phyloP scores from a whole-genome alignment of 192 early-diverging fungal species.

The Gryganskiella cystojenkinii region DNA sequence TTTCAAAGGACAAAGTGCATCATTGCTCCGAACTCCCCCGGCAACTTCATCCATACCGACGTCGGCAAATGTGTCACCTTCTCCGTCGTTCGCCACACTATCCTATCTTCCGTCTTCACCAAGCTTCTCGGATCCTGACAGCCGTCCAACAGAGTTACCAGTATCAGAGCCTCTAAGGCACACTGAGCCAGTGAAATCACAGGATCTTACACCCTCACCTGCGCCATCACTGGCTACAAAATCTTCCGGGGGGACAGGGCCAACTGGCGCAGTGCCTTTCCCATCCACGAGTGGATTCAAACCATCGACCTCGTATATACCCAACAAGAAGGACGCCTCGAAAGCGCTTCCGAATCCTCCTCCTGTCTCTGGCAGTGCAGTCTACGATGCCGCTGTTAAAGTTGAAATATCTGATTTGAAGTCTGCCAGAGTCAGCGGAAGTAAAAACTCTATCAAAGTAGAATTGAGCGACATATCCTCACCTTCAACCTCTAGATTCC shows the following conservation, averaged over 20 bases:
- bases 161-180: neutral
- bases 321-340: slow-evolving; percentile 28
- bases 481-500: neutral
- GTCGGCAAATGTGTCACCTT: slow-evolving; percentile 21
- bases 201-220: neutral
- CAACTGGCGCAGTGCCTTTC: neutral
- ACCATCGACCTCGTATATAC: slow-evolving; percentile 28
- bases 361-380: slow-evolving; percentile 1
- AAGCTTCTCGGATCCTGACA: slow-evolving; percentile 19
- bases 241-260: neutral
- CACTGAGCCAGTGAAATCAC: neutral
- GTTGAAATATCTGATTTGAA: slow-evolving; percentile 33
- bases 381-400: slow-evolving; percentile 33
- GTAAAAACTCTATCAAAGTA: slow-evolving; percentile 19
- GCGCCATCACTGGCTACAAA: neutral
- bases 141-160: slow-evolving; percentile 14
- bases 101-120: slow-evolving; percentile 38
- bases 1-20: neutral
- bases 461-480: slow-evolving; percentile 21
- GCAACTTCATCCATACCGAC: neutral
- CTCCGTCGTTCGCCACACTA: slow-evolving; percentile 26
- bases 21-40: slow-evolving; percentile 8
- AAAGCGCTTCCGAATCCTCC: slow-evolving; percentile 4
- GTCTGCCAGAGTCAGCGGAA: neutral
- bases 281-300: slow-evolving; percentile 18